A percentile compares a stretch with the other conserved stretches of the same genome.
phyloP scores from a whole-genome alignment of 2,329 filamentous ascomycete genomes.

The Periconia digitata region DNA sequence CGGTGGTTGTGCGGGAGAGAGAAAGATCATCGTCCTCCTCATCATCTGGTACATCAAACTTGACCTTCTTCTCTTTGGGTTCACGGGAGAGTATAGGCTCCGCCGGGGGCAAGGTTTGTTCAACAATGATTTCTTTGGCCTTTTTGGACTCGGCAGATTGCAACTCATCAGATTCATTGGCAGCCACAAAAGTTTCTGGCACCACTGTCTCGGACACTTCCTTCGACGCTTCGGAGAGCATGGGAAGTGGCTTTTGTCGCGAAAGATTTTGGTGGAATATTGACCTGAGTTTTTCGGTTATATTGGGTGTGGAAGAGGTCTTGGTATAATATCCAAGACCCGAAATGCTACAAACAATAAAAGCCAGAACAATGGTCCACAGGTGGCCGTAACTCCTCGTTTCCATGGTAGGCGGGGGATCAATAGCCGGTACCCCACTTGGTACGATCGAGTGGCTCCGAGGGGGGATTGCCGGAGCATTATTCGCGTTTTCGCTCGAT shows the following conservation, averaged over 20 bases:
- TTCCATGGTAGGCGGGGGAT: constrained; percentile 21
- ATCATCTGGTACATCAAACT: constrained; percentile 33
- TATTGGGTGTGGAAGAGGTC: neutral
- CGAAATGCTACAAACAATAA: neutral
- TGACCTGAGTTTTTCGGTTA: neutral
- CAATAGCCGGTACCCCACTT: constrained; percentile 16
- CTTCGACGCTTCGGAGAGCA: neutral
- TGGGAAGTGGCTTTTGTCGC: neutral
- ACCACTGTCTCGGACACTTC: neutral
- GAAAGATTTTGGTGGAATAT: neutral
- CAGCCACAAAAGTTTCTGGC: neutral
- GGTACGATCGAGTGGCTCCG: neutral
- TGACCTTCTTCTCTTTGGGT: constrained; percentile 35
- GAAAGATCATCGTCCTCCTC: constrained; percentile 34
- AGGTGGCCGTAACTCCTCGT: neutral
- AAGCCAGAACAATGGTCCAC: neutral
- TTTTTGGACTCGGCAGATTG: neutral
- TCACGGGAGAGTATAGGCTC: constrained; percentile 17
- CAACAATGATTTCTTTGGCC: neutral
- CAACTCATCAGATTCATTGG: constrained; percentile 4
- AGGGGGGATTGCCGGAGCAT: constrained; percentile 23
- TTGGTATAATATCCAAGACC: neutral
- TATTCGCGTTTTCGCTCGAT: constrained; percentile 17
- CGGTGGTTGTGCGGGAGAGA: constrained; percentile 38
- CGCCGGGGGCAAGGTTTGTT: neutral